phyloP scores from a whole-genome alignment of 1,284 basidiomycete genomes.

The Veloporphyrellus conicus region DNA sequence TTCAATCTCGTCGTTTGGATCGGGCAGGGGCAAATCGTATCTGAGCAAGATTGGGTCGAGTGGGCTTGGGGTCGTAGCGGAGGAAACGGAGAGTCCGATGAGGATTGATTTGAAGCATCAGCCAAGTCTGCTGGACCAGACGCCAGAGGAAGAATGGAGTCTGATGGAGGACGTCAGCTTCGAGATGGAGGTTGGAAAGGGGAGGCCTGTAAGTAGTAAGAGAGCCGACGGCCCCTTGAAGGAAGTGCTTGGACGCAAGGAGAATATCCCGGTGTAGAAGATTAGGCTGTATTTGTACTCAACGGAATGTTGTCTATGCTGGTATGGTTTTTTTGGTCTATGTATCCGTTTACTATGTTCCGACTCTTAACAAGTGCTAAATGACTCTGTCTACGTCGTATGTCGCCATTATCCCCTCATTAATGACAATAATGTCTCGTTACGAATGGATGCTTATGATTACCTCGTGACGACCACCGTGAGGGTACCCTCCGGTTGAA shows the following conservation, averaged over 20 bases:
- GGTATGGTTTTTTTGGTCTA: neutral
- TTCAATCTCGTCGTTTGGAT: neutral
- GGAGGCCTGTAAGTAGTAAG: slow-evolving; percentile 11
- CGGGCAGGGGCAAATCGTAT: slow-evolving; percentile 41
- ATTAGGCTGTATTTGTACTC: slow-evolving; percentile 3
- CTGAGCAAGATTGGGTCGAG: slow-evolving; percentile 34
- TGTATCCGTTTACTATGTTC: neutral
- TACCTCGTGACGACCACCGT: slow-evolving; percentile 6
- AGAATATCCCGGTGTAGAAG: slow-evolving; percentile 20
- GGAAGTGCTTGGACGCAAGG: slow-evolving; percentile 23
- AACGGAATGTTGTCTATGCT: slow-evolving; percentile 15
- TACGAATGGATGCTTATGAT: neutral
- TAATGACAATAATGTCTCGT: neutral
- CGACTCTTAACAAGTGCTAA: neutral
- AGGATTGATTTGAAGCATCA: slow-evolving; percentile 44
- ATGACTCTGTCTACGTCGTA: neutral
- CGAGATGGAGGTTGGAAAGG: slow-evolving; percentile 34
- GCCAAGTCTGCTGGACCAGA: slow-evolving; percentile 59
- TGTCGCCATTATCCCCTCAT: slow-evolving; percentile 7
- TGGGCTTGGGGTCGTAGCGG: slow-evolving; percentile 20
- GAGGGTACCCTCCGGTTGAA: slow-evolving; percentile 13
- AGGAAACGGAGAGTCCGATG: slow-evolving; percentile 45
- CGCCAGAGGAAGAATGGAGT: slow-evolving; percentile 56
- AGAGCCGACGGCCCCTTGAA: slow-evolving; percentile 15
- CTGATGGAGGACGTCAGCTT: slow-evolving; percentile 53